Evolutionary conservation across 202 grass and related monocot species (phyloP), one percentile per base, ranked within the genome.

Genomic region (Digitaria exilis): DNA sequence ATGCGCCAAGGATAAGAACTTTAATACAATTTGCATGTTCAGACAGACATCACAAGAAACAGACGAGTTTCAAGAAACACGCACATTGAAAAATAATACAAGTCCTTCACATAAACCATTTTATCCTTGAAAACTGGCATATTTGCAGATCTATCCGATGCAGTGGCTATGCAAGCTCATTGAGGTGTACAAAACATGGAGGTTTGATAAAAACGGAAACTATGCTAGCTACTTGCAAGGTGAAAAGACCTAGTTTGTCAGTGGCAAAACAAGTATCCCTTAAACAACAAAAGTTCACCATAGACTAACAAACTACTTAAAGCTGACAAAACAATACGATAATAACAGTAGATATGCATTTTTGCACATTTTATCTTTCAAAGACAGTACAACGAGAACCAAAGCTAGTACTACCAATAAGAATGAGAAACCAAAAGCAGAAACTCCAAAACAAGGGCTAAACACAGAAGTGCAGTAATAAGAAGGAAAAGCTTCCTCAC

Each of bases 41-140:
- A 65, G 18, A 71, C 7, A 45, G 17, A 49, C 10, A 25, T 1
- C 6, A 2, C 19, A 50, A 61, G 42, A 57, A 57, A 76, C 29
- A 79, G 41, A 81, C 9, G 24, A 30, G 8, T 59, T 71, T 65
- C 17, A 65, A 57, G 8, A 45, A 65, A 65, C n/a, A 78, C 71
- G 21, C 57, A 83, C 31, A 73, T 59, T 28, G 14, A 65, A 19
- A 39, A 56, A n/a, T 9, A 21, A 21, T 21, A 54, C 0, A 54
- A 54, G 52, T n/a, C 69, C 48, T 57, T 50, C 49, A 67, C 39
- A 75, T 75, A 41, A 75, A 86, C 39, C 11, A 46, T 14, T 19
- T 68, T 26, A 62, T 75, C 49, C 29, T 71, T 34, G 44, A 46
- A 77, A 58, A 55, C 31, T 31, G 13, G 24, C 42, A 34, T 56